Evolutionary conservation across 768 basidiomycete species (phyloP), one percentile per base, ranked within the genome.

Genomic region (Lentinula aciculospora): DNA sequence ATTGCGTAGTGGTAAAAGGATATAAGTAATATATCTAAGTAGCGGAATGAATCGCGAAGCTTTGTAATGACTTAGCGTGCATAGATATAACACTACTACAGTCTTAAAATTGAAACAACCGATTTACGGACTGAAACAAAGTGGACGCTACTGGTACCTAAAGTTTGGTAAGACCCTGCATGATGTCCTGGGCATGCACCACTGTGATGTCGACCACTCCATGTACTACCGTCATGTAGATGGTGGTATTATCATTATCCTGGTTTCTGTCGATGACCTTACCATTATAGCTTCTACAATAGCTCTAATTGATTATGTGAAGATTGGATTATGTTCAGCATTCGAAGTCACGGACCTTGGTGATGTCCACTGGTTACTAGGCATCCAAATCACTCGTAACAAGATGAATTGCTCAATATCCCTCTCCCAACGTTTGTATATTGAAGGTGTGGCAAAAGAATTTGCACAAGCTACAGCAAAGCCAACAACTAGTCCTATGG

Each of bases 291-390:
- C 62, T 0, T 49, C 57, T 6, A 50, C 57, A 8, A 55, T 54
- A 1, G 25, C 1, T 0, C 53, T 64, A 2, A 63, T 68, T 29
- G n/a, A 54, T 1, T 31, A 39, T 0, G 63, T 70, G 34, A 68
- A 69, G 40, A 13, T 2, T 0, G 31, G 58, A 25, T 51, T 71
- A n/a, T 17, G 56, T 3, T 42, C 54, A 7, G 53, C 62, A 31
- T 59, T 72, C 36, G 60, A 68, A 21, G 68, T 73, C 6, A 66
- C 63, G 0, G 70, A 73, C 39, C 23, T 69, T 1, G 68, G 71
- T 0, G 58, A 66, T 9, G 49, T 73, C 0, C 64, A 66, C 19
- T 72, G 68, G 68, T 54, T 72, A 1, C 56, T 74, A 0, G 71
- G 73, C 21, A 63, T 68, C 17, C 58, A 67, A 19, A 62, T 69